A percentile compares a stretch with the other conserved stretches of the same genome.
Conservation (phyloP, 2,329 filamentous ascomycete species). For the Pyricularia grisea region DNA sequence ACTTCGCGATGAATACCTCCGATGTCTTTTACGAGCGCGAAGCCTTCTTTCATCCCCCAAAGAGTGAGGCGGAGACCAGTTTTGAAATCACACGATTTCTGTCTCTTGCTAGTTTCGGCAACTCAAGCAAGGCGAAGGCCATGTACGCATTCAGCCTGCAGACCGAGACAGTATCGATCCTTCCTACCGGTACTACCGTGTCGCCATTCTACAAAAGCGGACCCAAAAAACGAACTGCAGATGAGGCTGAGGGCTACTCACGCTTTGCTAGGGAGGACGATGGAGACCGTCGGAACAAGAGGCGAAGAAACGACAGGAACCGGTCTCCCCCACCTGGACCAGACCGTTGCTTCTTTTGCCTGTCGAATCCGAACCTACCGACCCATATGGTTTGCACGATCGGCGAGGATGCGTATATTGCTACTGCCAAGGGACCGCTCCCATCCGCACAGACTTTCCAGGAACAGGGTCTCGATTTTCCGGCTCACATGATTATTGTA, state of each 20-base stretch:
- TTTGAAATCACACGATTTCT: conserved; percentile 75
- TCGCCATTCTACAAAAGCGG: conserved; percentile 54
- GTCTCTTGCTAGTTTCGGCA: conserved; percentile 72
- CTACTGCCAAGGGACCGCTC: conserved; percentile 85
- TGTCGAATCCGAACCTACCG: conserved; percentile 75
- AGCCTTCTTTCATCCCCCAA: conserved; percentile 67
- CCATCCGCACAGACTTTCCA: conserved; percentile 60
- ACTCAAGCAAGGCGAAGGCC: conserved; percentile 67
- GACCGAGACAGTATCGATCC: conserved; percentile 45
- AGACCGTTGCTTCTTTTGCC: conserved; percentile 87
- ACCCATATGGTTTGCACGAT: conserved; percentile 87
- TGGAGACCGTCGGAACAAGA: conserved; percentile 34
- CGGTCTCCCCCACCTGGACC: conserved; percentile 56
- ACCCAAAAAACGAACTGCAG: conserved; percentile 13
- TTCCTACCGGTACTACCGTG: conserved; percentile 63
- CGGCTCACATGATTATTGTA: conserved; percentile 84
- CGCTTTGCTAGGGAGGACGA: conserved; percentile 42
- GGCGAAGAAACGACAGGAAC: conserved; percentile 28
- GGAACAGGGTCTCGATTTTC: conserved; percentile 58
- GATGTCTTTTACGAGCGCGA: conserved; percentile 77
- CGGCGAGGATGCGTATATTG: conserved; percentile 78
- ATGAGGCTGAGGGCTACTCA: conserved; percentile 24
- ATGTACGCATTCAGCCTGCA: conserved; percentile 73
- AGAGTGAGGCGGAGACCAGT: conserved; percentile 34
- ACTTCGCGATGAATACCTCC: conserved; percentile 57